phyloP scores from a whole-genome alignment of 768 basidiomycete genomes.

The Macrolepiota fuliginosa region DNA sequence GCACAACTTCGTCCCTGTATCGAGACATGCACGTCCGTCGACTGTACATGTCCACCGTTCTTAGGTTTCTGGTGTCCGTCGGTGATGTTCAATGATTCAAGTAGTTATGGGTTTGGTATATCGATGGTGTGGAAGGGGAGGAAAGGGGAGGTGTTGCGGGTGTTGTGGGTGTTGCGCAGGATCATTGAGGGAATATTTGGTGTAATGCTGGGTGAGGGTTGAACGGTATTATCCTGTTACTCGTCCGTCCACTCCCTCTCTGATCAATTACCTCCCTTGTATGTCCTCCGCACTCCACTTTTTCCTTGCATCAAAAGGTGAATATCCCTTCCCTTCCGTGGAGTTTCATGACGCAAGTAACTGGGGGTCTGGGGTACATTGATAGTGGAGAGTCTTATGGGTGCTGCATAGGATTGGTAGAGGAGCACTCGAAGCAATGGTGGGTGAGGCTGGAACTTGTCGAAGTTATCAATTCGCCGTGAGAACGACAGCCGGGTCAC shows the following conservation, averaged over 20 bases:
- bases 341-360: slow-evolving; percentile 62
- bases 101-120: slow-evolving; percentile 76
- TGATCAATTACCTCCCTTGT: slow-evolving; percentile 75
- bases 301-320: no score
- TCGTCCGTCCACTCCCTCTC: no score
- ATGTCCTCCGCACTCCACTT: slow-evolving; percentile 72
- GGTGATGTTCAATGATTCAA: slow-evolving; percentile 54
- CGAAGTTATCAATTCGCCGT: no score
- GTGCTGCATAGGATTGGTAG: slow-evolving; percentile 58
- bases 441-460: background rate
- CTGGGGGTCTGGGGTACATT: slow-evolving; percentile 78
- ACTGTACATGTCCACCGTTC: slow-evolving; percentile 76
- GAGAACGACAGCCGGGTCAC: no score
- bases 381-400: slow-evolving; percentile 55
- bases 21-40: slow-evolving; percentile 70
- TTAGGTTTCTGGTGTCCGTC: slow-evolving; percentile 70
- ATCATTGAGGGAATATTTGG: slow-evolving; percentile 76
- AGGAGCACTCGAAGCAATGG: slow-evolving; percentile 72
- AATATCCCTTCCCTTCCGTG: slow-evolving; percentile 59
- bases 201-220: slow-evolving; percentile 24
- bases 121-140: slow-evolving; percentile 54
- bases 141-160: slow-evolving; percentile 51
- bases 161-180: slow-evolving; percentile 53
- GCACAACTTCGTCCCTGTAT: slow-evolving; percentile 71
- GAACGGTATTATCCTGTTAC: no score